These are phyloP conservation scores for Jatropha podagrica DNA, from an alignment of 441 rosid species.

Conservation along the genomic window DNA sequence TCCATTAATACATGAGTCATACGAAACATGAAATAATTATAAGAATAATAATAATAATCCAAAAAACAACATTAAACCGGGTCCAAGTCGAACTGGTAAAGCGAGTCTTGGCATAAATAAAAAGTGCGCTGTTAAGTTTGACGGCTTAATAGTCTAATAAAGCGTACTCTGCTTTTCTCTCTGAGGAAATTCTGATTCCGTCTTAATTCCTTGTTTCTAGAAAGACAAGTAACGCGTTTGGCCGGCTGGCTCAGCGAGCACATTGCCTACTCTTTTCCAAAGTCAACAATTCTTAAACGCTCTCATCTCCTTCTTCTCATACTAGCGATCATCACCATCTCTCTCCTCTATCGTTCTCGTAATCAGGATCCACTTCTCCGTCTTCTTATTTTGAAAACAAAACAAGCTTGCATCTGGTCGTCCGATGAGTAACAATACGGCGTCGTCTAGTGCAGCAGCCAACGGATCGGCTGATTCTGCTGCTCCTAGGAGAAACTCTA, in stretches of 20 bases:
- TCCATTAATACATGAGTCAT: too few species aligned
- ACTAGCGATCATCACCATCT: background rate
- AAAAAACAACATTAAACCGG: background rate
- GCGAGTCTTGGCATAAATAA: background rate
- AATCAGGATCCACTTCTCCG: background rate
- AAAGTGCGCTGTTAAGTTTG: background rate
- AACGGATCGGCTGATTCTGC: slow-evolving; percentile 70
- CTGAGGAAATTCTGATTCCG: background rate
- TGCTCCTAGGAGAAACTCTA: slow-evolving; percentile 59
- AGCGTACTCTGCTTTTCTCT: background rate
- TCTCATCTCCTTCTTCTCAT: background rate
- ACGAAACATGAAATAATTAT: too few species aligned
- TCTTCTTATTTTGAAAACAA: background rate
- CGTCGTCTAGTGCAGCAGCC: slow-evolving; percentile 53
- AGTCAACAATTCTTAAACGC: background rate
- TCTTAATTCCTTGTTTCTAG: background rate
- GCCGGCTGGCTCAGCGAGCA: background rate
- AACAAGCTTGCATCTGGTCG: background rate
- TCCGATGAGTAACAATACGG: slow-evolving; percentile 49
- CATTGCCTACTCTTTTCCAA: background rate
- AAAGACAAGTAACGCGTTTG: background rate
- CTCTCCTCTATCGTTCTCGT: background rate
- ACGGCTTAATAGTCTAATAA: background rate
- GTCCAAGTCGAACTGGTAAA: background rate
- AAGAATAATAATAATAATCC: too few species aligned